Evolutionary conservation across 371 early-diverging fungal species (phyloP).

Genomic region (Syncephalastrum racemosum): DNA sequence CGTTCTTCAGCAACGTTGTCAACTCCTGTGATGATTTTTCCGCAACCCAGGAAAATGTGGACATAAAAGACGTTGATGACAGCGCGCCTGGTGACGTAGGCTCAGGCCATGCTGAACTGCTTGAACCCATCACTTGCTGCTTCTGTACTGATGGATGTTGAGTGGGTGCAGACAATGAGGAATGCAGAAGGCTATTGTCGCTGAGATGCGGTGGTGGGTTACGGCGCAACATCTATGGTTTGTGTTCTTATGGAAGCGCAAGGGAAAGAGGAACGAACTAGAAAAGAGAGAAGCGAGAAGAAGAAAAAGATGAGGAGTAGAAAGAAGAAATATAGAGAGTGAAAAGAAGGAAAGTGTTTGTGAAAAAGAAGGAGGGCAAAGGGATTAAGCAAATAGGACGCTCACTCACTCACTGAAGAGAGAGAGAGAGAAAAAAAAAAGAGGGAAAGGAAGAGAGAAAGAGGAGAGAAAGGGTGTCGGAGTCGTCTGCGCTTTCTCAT

Average conservation of each 20-base stretch:
- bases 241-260: neutral
- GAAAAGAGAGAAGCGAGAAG: slow-evolving; percentile 1
- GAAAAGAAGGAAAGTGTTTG: no score
- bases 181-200: slow-evolving; percentile 1
- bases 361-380: no score
- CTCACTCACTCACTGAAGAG: no score
- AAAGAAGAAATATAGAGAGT: slow-evolving; percentile 2
- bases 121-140: neutral
- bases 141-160: slow-evolving; percentile 8
- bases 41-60: slow-evolving; percentile 42
- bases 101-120: neutral
- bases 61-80: slow-evolving; percentile 33
- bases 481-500: neutral
- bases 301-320: neutral
- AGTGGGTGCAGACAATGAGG: slow-evolving; percentile 12
- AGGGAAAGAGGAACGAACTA: slow-evolving; percentile 3
- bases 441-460: neutral
- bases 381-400: no score
- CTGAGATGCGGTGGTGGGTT: slow-evolving; percentile 9
- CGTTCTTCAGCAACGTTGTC: slow-evolving; percentile 33
- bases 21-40: slow-evolving; percentile 44
- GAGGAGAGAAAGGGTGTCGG: slow-evolving; percentile 7
- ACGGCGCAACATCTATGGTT: slow-evolving; percentile 19
- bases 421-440: no score
- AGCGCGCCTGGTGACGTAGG: slow-evolving; percentile 27